Conservation (phyloP, 805 yeast genomes). For the Debaryomyces hansenii region DNA sequence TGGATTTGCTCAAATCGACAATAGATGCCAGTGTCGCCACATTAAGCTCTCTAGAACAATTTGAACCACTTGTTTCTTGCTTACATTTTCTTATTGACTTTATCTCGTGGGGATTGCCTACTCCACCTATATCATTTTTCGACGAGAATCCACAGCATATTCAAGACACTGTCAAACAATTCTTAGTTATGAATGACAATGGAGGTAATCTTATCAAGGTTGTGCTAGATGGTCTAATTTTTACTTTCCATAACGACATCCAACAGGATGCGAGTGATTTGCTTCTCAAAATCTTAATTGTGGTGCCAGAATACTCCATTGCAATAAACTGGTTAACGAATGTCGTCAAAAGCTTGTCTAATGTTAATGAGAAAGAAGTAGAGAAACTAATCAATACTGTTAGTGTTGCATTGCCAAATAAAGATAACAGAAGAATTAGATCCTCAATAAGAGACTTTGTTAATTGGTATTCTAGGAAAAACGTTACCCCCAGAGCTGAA, state of each 20-base stretch:
- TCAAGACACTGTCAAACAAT: slow-evolving; percentile 45
- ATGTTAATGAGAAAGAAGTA: slow-evolving; percentile 67
- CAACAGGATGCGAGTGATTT: slow-evolving; percentile 76
- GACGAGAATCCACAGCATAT: slow-evolving; percentile 54
- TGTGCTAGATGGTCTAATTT: slow-evolving; percentile 66
- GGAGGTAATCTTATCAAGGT: slow-evolving; percentile 59
- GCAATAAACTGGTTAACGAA: slow-evolving; percentile 60
- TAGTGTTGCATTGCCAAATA: slow-evolving; percentile 59
- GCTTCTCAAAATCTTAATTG: slow-evolving; percentile 60
- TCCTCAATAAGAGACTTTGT: slow-evolving; percentile 73
- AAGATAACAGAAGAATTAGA: slow-evolving; percentile 73
- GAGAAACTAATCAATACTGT: slow-evolving; percentile 58
- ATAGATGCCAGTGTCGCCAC: slow-evolving; percentile 60
- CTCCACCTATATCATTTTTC: slow-evolving; percentile 75
- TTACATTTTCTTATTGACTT: slow-evolving; percentile 81
- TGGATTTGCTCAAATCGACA: slow-evolving; percentile 50
- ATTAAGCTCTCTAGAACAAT: slow-evolving; percentile 54
- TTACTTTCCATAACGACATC: slow-evolving; percentile 67
- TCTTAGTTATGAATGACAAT: slow-evolving; percentile 42
- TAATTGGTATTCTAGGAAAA: slow-evolving; percentile 79
- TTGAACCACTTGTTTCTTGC: slow-evolving; percentile 67
- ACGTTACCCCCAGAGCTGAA: slow-evolving; percentile 45
- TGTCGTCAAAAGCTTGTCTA: slow-evolving; percentile 59
- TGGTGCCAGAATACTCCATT: slow-evolving; percentile 43
- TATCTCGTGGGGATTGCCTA: slow-evolving; percentile 77